Percentiles rank a stretch among this genome's conserved stretches.
phyloP scores from a whole-genome alignment of 495 filamentous ascomycete species.

The Penicillium pulvis region DNA sequence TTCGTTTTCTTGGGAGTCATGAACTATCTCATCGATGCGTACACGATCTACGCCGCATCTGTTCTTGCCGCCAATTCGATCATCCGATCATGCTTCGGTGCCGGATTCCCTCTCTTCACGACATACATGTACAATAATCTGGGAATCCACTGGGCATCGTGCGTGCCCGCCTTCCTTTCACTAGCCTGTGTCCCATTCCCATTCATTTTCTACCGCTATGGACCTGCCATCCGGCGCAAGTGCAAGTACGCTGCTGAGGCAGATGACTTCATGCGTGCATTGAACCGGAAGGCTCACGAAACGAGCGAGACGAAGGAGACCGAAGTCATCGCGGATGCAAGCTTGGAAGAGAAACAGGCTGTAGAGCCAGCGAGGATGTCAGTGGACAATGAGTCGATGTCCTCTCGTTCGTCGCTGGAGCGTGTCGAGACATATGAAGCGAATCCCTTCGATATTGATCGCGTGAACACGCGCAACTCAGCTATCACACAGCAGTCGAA shows the following conservation, averaged over 20 bases:
- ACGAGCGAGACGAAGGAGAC: conserved; percentile 2
- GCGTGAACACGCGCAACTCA: conserved; percentile 31
- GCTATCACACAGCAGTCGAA: conserved; percentile 27
- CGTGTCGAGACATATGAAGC: conserved; percentile 22
- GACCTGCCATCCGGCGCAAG: conserved; percentile 54
- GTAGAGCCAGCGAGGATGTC: background rate
- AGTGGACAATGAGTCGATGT: background rate
- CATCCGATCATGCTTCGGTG: conserved; percentile 63
- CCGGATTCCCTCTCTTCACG: conserved; percentile 74
- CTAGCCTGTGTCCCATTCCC: conserved; percentile 69
- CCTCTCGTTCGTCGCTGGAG: conserved; percentile 12
- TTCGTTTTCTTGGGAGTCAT: conserved; percentile 66
- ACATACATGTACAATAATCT: conserved; percentile 65
- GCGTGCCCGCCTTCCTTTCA: conserved; percentile 68
- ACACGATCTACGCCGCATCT: conserved; percentile 72
- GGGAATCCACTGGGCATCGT: conserved; percentile 73
- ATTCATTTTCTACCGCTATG: conserved; percentile 69
- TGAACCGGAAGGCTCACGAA: conserved; percentile 18
- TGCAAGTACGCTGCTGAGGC: conserved; percentile 72
- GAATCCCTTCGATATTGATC: conserved; percentile 34
- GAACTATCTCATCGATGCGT: conserved; percentile 71
- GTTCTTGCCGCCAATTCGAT: conserved; percentile 71
- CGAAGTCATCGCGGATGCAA: background rate
- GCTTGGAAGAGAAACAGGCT: background rate
- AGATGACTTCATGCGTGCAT: conserved; percentile 32